These are phyloP conservation scores for Pythium apleroticum DNA, from an alignment of 352 stramenopile genomes.

Conservation along the genomic window DNA sequence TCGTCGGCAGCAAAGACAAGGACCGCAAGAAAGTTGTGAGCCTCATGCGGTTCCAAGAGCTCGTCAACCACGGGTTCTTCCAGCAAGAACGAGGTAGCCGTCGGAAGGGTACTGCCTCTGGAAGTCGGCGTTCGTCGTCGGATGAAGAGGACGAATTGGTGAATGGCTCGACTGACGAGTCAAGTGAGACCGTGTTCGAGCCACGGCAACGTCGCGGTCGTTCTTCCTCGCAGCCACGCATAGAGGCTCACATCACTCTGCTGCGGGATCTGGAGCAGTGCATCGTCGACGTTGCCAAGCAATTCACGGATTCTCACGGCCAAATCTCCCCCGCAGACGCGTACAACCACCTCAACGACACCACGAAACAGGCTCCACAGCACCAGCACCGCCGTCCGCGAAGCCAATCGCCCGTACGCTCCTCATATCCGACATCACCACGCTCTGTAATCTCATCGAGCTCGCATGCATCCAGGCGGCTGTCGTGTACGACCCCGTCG, in stretches of 20 bases:
- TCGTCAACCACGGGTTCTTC: conserved; percentile 14
- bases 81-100: background rate
- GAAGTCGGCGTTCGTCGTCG: background rate
- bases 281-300: conserved; percentile 15
- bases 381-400: background rate
- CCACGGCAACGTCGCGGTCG: background rate
- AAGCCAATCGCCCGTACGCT: conserved; percentile 17
- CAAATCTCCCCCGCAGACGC: conserved; percentile 13
- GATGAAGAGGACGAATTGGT: background rate
- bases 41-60: conserved; percentile 27
- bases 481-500: conserved; percentile 16
- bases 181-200: background rate
- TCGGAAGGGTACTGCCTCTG: background rate
- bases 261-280: conserved; percentile 14
- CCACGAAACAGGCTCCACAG: background rate
- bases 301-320: conserved; percentile 11
- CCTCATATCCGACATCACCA: background rate
- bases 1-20: conserved; percentile 11
- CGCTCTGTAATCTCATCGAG: background rate
- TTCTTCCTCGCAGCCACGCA: background rate
- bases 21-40: conserved; percentile 13
- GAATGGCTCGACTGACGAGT: background rate
- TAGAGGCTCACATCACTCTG: conserved; percentile 12
- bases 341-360: conserved; percentile 17
- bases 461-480: conserved; percentile 2